phyloP scores from a whole-genome alignment of 257 asterid species.

The Przewalskia tangutica region DNA sequence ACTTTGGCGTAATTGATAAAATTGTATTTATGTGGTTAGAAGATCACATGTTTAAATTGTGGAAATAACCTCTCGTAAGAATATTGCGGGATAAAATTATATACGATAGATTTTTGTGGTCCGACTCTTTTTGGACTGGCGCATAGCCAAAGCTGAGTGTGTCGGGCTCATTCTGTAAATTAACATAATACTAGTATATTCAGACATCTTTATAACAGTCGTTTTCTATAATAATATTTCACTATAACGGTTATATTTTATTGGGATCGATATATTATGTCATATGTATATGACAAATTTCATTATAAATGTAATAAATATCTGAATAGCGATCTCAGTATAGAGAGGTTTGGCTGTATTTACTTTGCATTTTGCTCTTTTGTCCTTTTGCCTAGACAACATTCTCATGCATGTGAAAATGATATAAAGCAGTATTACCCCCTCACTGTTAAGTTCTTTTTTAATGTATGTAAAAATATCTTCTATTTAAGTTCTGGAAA shows the following conservation, averaged over 20 bases:
- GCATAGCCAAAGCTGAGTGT: too few species aligned
- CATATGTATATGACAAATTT: too few species aligned
- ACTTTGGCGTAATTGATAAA: background rate
- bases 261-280: too few species aligned
- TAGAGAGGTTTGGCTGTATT: background rate
- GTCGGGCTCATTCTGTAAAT: too few species aligned
- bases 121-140: too few species aligned
- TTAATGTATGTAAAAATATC: background rate
- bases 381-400: background rate
- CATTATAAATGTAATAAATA: background rate
- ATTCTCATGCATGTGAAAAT: background rate
- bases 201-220: too few species aligned
- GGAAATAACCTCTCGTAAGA: fast-evolving
- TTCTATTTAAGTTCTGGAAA: background rate
- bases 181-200: too few species aligned
- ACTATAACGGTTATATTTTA: too few species aligned
- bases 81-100: too few species aligned
- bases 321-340: background rate
- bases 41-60: too few species aligned
- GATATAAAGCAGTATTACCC: background rate
- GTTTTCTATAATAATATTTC: too few species aligned
- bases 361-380: background rate
- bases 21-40: constrained; percentile 4
- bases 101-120: too few species aligned
- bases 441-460: background rate